Evolutionary conservation across 129 eudicot genomes (phyloP), one percentile per base, ranked within the genome.

Genomic region (Artemisia annua): DNA sequence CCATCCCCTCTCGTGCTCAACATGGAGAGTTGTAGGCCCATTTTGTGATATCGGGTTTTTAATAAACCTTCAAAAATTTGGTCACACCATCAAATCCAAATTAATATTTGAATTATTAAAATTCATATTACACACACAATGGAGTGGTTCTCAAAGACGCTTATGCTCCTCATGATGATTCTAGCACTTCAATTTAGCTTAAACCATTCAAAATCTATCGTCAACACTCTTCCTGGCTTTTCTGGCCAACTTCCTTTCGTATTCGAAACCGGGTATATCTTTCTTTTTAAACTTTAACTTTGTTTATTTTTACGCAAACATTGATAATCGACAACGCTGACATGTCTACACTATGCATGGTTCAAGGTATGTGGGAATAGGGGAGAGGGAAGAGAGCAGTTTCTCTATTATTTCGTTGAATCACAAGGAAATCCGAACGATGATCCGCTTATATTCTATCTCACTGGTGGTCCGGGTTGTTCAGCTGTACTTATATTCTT

Each of bases 381-480:
- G 70, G 2, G 71, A 79, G 28, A 52, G 67, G 16, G 83, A 79
- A 58, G 79, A 79, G 70, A 65, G 8, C 79, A 79, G 67, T 69
- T 89, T 65, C 86, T 53, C 57, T 89, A 89, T 63, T 89, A 89
- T 35, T 89, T 89, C 66, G 91, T 89, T 35, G 85, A 75, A 16
- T 89, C 96, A 28, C 84, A 89, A 59, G 80, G 84, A 30, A 84
- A 74, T 18, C 85, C 91, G 19, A 69, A 75, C 1, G 76, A 70
- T 62, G 96, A 89, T 74, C 96, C 96, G 14, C 69, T 89, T 19
- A 88, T 89, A 67, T 86, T 82, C 16, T 89, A 88, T 85, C 87
- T 86, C 43, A 82, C 87, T 49, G 96, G 96, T 11, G 96, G 91
- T 17, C 96, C 96, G 0, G 96, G 96, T 9, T 83, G 87, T 86